phyloP scores from a whole-genome alignment of 2,329 filamentous ascomycete species.

The Pyrenophora graminea region DNA sequence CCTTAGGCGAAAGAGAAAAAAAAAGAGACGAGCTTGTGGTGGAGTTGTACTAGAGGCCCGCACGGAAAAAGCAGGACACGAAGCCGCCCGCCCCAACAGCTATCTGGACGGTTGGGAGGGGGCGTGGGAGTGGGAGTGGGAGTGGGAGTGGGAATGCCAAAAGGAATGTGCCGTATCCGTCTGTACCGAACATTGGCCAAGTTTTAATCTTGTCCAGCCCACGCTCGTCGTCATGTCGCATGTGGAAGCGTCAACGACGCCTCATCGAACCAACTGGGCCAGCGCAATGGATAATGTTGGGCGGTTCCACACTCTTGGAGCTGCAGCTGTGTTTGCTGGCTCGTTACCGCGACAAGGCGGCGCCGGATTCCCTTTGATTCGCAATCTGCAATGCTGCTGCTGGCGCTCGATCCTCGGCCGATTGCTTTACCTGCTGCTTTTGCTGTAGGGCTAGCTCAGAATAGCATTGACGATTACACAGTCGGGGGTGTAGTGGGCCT shows the following conservation, averaged over 20 bases:
- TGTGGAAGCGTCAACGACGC: conserved; percentile 8
- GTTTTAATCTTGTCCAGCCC: conserved; percentile 17
- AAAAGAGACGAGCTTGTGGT: conserved; percentile 25
- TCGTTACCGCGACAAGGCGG: conserved; percentile 3
- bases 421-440: not conserved
- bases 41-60: conserved; percentile 22
- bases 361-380: conserved; percentile 1
- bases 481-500: not conserved
- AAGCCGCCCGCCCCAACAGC: conserved; percentile 18
- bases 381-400: not conserved
- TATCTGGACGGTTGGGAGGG: not conserved
- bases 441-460: not conserved
- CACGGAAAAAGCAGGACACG: conserved; percentile 10
- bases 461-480: conserved; percentile 5
- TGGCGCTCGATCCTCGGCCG: not conserved
- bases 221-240: conserved; percentile 15
- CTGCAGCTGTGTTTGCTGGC: conserved; percentile 14
- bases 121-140: not conserved
- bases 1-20: conserved; percentile 20
- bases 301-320: conserved; percentile 15
- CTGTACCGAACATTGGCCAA: conserved; percentile 5
- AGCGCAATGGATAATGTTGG: conserved; percentile 26
- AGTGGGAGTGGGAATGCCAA: not conserved
- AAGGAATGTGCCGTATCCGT: conserved; percentile 5
- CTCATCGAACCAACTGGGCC: conserved; percentile 2